Base-by-base conservation (phyloP, 2,329 filamentous ascomycete genomes). In the Colletotrichum sidae region DNA sequence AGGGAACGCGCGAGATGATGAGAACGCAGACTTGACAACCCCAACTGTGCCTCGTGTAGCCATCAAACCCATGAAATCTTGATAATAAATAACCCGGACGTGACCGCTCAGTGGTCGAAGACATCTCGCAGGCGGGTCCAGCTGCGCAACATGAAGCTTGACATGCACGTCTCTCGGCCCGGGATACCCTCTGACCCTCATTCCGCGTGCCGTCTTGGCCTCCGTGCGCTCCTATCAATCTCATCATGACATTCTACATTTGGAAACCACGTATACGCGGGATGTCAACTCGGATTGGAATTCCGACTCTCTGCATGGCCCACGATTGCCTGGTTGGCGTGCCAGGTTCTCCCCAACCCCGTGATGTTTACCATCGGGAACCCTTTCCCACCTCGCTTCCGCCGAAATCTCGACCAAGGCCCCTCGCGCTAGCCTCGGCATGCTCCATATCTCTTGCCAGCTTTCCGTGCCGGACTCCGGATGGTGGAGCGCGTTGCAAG, bases 381-480 rank as follows among this genome's bases (percentile, higher is more conserved):
- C 25, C 0, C 5, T n/a, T 49, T 50, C 44, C 44, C 41, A 47
- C 37, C 37, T 34, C n/a, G 44, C 51, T 10, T 56, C 39, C 33
- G 15, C 42, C 44, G 17, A 42, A 42, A 17, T 6, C 10, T 46
- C 38, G n/a, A 56, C 46, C 33, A 8, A 47, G n/a, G 45, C 7
- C 34, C 11, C 38, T 34, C 41, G 44, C 6, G 17, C 42, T 55
- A 61, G 17, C 3, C 8, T 35, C 37, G 25, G 33, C 8, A n/a
- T 25, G 33, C 13, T 25, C 42, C 42, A 54, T 49, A 25, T 25
- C 39, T 49, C 60, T 60, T 35, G 49, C 33, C 41, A 59, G 12
- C 53, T 34, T 38, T 33, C 55, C 49, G 49, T 60, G 55, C 42
- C 60, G 55, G 60, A 58, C 38, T 52, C 60, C 47, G 49, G 55